phyloP scores from a whole-genome alignment of 257 asterid species.

The Nicotiana otophora region DNA sequence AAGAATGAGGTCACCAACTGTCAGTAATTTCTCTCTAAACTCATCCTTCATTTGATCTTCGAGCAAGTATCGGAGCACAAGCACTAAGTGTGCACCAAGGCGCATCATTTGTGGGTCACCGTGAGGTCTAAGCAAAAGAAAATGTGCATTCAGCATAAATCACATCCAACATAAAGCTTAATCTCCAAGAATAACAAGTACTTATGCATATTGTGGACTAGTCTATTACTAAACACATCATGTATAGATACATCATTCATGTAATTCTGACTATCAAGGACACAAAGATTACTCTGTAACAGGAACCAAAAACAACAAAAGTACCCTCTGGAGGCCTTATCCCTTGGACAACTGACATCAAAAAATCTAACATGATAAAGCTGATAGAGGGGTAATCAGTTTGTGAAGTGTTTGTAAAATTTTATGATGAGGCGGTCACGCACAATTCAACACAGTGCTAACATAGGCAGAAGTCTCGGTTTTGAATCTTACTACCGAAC shows the following conservation, averaged over 20 bases:
- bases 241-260: background rate
- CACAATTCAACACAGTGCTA: background rate
- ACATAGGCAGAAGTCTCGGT: background rate
- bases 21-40: slow-evolving; percentile 80
- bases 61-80: slow-evolving; percentile 79
- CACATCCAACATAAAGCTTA: background rate
- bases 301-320: background rate
- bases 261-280: background rate
- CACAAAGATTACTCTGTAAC: background rate
- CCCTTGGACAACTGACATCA: background rate
- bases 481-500: background rate
- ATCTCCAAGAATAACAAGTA: background rate
- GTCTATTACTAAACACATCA: background rate
- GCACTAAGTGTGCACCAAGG: slow-evolving; percentile 95
- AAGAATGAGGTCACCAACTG: slow-evolving; percentile 88
- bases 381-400: background rate
- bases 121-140: slow-evolving; percentile 68
- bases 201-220: background rate
- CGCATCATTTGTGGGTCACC: slow-evolving; percentile 99
- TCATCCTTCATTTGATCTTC: slow-evolving; percentile 76
- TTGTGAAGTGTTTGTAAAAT: background rate
- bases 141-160: slow-evolving; percentile 18
- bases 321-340: background rate
- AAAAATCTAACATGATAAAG: background rate
- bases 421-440: background rate